These are phyloP conservation scores for Lathyrus aphaca DNA, from an alignment of 306 rosid genomes.

Conservation along the genomic window DNA sequence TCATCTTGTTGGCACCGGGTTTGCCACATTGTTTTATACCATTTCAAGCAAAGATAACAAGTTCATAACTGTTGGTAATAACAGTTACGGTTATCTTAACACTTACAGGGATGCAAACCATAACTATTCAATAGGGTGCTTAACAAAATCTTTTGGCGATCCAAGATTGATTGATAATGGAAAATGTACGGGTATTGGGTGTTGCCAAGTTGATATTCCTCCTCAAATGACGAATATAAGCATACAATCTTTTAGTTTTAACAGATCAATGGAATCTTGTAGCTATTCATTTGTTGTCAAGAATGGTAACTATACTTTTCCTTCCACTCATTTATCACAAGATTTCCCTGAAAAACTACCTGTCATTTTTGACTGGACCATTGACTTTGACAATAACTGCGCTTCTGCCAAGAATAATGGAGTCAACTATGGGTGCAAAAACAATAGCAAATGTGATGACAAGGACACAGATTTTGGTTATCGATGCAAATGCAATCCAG, in stretches of 20 bases:
- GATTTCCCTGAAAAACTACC: neutral
- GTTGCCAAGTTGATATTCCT: constrained; percentile 22
- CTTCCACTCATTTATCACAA: neutral
- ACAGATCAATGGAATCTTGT: neutral
- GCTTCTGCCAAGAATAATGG: neutral
- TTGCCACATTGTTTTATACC: too few relatives aligned
- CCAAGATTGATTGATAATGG: neutral
- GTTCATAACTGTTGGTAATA: neutral
- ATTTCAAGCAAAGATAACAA: constrained; percentile 15
- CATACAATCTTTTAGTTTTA: neutral
- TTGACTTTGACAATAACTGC: neutral
- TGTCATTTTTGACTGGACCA: neutral
- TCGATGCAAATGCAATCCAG: neutral
- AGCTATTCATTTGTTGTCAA: neutral
- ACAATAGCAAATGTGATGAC: neutral
- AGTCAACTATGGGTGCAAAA: neutral
- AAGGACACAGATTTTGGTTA: neutral
- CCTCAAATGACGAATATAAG: neutral
- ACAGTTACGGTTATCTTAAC: neutral
- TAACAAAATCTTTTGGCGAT: neutral
- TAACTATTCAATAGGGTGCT: neutral
- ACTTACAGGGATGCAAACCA: rapidly evolving
- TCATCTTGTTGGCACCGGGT: too few relatives aligned
- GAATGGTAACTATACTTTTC: neutral
- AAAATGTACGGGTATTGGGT: constrained; percentile 9